Percentiles rank a stretch among this genome's conserved stretches.
phyloP scores from a whole-genome alignment of 495 filamentous ascomycete genomes.

The Aspergillus olivimuriae region DNA sequence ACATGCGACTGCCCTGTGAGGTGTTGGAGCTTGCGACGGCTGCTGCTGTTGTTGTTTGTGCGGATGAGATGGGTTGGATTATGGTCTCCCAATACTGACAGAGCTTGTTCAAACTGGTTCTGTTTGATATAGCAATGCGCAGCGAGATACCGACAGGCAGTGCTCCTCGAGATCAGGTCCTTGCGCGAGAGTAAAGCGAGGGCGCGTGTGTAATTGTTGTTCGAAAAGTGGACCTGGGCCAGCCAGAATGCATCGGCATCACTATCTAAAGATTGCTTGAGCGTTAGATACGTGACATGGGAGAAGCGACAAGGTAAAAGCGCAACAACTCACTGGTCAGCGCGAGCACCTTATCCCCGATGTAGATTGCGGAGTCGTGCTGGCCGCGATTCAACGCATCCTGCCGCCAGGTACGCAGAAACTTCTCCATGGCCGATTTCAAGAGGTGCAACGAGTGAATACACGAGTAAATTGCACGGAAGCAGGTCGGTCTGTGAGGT shows the following conservation, averaged over 20 bases:
- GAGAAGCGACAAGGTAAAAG: background rate
- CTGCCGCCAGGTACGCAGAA: conserved; percentile 85
- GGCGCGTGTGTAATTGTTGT: conserved; percentile 87
- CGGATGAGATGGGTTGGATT: conserved; percentile 82
- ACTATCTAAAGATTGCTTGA: conserved; percentile 53
- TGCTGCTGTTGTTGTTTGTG: conserved; percentile 56
- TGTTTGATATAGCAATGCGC: conserved; percentile 92
- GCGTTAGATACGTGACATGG: conserved; percentile 13
- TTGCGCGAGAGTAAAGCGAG: conserved; percentile 78
- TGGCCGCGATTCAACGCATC: conserved; percentile 91
- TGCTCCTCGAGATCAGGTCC: conserved; percentile 71
- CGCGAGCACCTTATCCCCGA: conserved; percentile 92
- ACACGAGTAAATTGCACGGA: background rate
- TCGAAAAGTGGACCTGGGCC: conserved; percentile 88
- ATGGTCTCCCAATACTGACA: conserved; percentile 82
- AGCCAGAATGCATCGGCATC: conserved; percentile 91
- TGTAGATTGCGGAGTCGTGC: conserved; percentile 90
- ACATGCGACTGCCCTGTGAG: conserved; percentile 45
- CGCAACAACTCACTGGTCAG: conserved; percentile 64
- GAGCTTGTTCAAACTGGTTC: conserved; percentile 78
- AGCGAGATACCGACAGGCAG: conserved; percentile 84
- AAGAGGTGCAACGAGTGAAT: conserved; percentile 5
- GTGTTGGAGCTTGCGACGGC: conserved; percentile 53
- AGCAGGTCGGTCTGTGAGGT: background rate
- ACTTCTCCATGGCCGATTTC: conserved; percentile 67